Base-by-base conservation (phyloP, 345 rosid species). In the Stellera chamaejasme region DNA sequence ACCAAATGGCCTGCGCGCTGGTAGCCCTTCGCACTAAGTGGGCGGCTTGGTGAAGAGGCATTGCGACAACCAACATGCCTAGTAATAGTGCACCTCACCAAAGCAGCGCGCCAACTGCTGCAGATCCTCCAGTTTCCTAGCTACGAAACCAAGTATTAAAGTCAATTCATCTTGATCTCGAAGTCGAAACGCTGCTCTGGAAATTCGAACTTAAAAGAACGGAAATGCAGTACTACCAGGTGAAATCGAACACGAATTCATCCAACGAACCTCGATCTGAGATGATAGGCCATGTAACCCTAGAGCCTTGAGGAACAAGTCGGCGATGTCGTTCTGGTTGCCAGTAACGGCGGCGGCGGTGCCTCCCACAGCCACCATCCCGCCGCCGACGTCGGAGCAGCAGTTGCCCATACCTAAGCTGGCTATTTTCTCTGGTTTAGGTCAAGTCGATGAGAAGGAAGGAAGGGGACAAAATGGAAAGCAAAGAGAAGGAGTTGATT, bases 321-420 rank as follows among this genome's bases (percentile, higher is more conserved):
- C 85, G 15, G 80, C 79, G 54, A 90, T 95, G 69, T 88, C 92
- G 75, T 83, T 88, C 23, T 77, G 56, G 54, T 62, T 50, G 60
- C 63, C 64, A 52, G 53, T 36, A 52, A 54, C 27, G 9, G 67
- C 60, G 36, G 74, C 60, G 26, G 75, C 62, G 15, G 82, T 60
- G 3, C 87, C 84, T 48, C 88, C 90, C n/a, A 78, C 81, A 16
- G 80, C 81, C 10, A 82, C 67, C 66, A 72, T 68, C 69, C 82
- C 79, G 12, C 84, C 93, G 64, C 77, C 84, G 53, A 65, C 83
- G 49, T 73, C 90, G 26, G 98, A 91, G 81, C 70, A 85, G 72
- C 98, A 91, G 59, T 87, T 88, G 53, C 98, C 98, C 98, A 85
- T 85, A 43, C 14, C 60, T 50, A 59, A 65, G 59, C 56, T n/a